A percentile compares a stretch with the other conserved stretches of the same genome.
Conservation (phyloP, 441 rosid genomes). For the Rhodomyrtus psidioides region DNA sequence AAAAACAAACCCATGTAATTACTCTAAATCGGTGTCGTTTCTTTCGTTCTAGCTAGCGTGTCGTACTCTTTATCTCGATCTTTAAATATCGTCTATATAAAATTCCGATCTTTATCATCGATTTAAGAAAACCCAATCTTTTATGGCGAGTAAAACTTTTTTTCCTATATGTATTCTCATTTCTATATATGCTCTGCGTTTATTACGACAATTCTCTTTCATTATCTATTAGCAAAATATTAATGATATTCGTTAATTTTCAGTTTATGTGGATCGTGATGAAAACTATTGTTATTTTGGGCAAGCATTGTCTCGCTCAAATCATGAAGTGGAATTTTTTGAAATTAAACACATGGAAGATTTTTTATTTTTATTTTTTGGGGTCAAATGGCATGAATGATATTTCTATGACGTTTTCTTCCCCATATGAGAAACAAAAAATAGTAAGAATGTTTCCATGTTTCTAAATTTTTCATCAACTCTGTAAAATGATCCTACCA, state of each 20-base stretch:
- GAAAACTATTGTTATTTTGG: not conserved
- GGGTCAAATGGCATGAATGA: not conserved
- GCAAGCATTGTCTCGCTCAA: too few relatives aligned
- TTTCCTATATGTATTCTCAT: too few relatives aligned
- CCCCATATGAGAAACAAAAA: too few relatives aligned
- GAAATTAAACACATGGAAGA: not conserved
- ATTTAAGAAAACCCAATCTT: accelerated
- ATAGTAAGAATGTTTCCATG: not conserved
- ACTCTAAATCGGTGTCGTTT: accelerated
- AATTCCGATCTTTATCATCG: too few relatives aligned
- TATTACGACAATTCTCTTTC: not conserved
- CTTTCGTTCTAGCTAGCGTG: not conserved
- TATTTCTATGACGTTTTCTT: too few relatives aligned
- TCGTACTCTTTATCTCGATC: too few relatives aligned
- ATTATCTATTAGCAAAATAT: not conserved
- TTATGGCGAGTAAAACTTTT: not conserved
- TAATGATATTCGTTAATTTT: not conserved
- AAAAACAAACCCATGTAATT: too few relatives aligned
- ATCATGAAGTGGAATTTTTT: not conserved
- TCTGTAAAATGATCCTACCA: not conserved
- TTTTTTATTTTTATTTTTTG: too few relatives aligned
- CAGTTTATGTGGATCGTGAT: too few relatives aligned
- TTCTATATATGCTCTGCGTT: not conserved
- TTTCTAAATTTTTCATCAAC: not conserved
- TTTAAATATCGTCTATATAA: too few relatives aligned